Base-by-base conservation (phyloP, 1,139 yeast genomes). In the Blastobotrys niveus region DNA sequence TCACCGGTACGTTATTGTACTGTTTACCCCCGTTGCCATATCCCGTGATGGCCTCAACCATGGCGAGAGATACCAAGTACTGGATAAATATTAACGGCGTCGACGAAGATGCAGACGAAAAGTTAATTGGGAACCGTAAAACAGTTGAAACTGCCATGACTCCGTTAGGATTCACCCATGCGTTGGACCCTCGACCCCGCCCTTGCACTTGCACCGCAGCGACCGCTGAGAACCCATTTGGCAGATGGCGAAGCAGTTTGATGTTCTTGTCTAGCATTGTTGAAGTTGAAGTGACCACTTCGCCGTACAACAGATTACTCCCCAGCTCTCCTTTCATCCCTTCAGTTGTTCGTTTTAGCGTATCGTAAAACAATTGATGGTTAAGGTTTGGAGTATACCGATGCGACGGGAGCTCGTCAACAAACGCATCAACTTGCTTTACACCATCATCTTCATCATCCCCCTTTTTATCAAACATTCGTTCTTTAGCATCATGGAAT, bases 131-230 rank as follows among this genome's bases (percentile, higher is more conserved):
- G 17, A 86, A 65, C 44, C 79, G 74, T 51, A 87, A 64, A 5
- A 87, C 74, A 1, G 80, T 74, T 0, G 96, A 86, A 26, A 80
- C 77, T 0, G 97, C 95, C 63, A 88, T 67, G 0, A 88, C 95
- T 6, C 99, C 99, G 30, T 76, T 74, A 1, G 98, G 98, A 53
- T 87, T 89, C 21, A 93, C 81, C 98, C 98, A 93, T 1, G 81
- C 81, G 56, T 93, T 93, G 2, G 93, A 94, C 5, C 96, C 95
- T 48, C 99, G 76, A 1, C 99, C 99, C 42, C 93, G 72, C 1
- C 98, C 99, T 0, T 88, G 76, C 1, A 86, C 80, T 61, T 93
- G 99, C 2, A 84, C 77, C 1, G 91, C 79, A 1, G 93, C 95
- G 3, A 82, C 74, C n/a, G 79, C 68, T 0, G 82, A 70, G 38